A percentile compares a stretch with the other conserved stretches of the same genome.
Evolutionary conservation across 202 grass and related monocot genomes (phyloP).

Genomic region (Eragrostis tef): DNA sequence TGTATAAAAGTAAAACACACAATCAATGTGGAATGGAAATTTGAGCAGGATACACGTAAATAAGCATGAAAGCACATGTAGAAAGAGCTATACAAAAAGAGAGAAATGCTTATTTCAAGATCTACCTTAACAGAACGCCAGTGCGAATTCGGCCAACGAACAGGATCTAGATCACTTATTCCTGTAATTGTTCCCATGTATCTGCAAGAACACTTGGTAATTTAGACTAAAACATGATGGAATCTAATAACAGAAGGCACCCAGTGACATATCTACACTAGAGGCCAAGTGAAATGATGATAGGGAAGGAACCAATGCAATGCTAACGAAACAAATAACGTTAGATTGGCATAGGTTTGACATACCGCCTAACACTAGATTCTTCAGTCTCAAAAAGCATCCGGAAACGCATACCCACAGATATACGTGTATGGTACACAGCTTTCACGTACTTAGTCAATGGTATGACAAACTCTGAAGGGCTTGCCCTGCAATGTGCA

Average conservation of each 20-base stretch:
- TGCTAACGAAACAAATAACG: slow-evolving; percentile 11
- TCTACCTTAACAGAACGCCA: slow-evolving; percentile 98
- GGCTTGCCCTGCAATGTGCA: slow-evolving; percentile 77
- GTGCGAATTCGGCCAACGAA: slow-evolving; percentile 88
- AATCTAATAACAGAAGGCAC: background rate
- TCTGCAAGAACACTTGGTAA: slow-evolving; percentile 52
- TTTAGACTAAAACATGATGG: slow-evolving; percentile 32
- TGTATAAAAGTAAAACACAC: slow-evolving; percentile 14
- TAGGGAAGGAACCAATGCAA: background rate
- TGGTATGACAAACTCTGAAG: slow-evolving; percentile 96
- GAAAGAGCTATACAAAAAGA: slow-evolving; percentile 19
- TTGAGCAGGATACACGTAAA: slow-evolving; percentile 7
- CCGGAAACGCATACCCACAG: slow-evolving; percentile 96
- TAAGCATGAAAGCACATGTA: slow-evolving; percentile 14
- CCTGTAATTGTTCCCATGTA: slow-evolving; percentile 99
- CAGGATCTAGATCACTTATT: slow-evolving; percentile 91
- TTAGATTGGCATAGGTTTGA: slow-evolving; percentile 33
- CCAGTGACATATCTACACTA: slow-evolving; percentile 11
- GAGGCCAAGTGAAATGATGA: slow-evolving; percentile 26
- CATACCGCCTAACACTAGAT: slow-evolving; percentile 92
- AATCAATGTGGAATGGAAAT: background rate
- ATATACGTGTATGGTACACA: slow-evolving; percentile 94
- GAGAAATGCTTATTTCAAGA: background rate
- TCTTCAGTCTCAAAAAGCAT: slow-evolving; percentile 99
- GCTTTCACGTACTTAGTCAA: slow-evolving; percentile 87